Evolutionary conservation across 2,329 filamentous ascomycete species (phyloP), one percentile per base, ranked within the genome.

Genomic region (Colletotrichum sp.): DNA sequence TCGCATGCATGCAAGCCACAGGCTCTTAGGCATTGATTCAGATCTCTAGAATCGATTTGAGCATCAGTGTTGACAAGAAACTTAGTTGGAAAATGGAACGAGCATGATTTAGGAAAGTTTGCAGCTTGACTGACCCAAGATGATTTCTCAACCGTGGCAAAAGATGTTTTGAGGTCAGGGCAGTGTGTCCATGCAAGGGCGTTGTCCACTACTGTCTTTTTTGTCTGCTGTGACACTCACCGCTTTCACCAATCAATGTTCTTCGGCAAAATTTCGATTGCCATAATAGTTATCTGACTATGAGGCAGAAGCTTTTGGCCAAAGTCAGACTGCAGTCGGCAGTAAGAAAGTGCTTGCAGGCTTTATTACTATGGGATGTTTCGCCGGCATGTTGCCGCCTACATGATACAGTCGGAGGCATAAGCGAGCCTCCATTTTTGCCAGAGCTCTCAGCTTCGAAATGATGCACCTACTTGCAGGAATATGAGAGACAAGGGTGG

Each of bases 221-320:
- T 12, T 49, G 32, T 52, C 44, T 21, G n/a, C n/a, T 52, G 44
- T 52, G 6, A 21, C n/a, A 52, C 12, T 21, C n/a, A 21, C 10
- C 44, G n/a, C 44, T 52, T 21, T 52, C n/a, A 1, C n/a, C 10
- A 1, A 1, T 52, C 1, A 21, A 52, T 21, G 12, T 13, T 21
- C 44, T 13, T 21, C n/a, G n/a, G n/a, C n/a, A 21, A 13, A 2
- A 0, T 52, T 21, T 13, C 0, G 6, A 52, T 8, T 21, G 1
- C 12, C 44, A 13, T 8, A 5, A 52, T 2, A 52, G n/a, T 21
- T 2, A 52, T 21, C 44, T 52, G 44, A 21, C n/a, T 10, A 21
- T 8, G n/a, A 21, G 2, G 44, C 12, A 52, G n/a, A 12, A 13
- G 5, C 10, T 13, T 21, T 13, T 7, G 8, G 10, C 6, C 44